A percentile compares a stretch with the other conserved stretches of the same genome.
Conservation (phyloP, 1,284 basidiomycete genomes). For the Naganishia sp. region DNA sequence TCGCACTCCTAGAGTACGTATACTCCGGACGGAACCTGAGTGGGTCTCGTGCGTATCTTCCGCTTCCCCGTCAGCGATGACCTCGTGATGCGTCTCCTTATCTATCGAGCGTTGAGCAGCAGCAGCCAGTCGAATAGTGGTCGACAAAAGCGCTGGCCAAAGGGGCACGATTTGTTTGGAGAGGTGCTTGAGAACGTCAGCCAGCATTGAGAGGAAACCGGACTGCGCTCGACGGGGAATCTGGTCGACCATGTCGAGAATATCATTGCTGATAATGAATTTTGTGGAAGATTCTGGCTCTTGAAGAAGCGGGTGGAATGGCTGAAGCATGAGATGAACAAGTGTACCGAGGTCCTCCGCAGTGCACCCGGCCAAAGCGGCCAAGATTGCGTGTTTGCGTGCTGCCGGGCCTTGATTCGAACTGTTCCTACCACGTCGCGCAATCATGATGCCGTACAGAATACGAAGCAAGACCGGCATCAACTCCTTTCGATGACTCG, state of each 20-base stretch:
- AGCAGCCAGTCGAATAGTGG: conserved; percentile 66
- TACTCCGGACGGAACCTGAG: conserved; percentile 58
- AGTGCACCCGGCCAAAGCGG: conserved; percentile 68
- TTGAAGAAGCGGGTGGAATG: conserved; percentile 57
- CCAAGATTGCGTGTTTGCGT: conserved; percentile 73
- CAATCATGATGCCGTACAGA: conserved; percentile 86
- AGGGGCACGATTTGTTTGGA: conserved; percentile 67
- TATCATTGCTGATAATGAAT: conserved; percentile 27
- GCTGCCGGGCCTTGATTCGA: conserved; percentile 64
- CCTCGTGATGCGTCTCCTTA: conserved; percentile 52
- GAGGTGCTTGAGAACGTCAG: conserved; percentile 76
- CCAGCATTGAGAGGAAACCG: conserved; percentile 81
- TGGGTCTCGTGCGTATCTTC: conserved; percentile 50
- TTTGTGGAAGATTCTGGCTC: conserved; percentile 41
- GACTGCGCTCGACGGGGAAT: conserved; percentile 64
- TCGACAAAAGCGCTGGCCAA: conserved; percentile 73
- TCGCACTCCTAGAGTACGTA: conserved; percentile 81
- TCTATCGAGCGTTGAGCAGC: conserved; percentile 65
- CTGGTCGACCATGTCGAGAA: conserved; percentile 20
- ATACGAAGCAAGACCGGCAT: conserved; percentile 76
- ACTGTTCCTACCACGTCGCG: conserved; percentile 69
- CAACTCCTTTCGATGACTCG: conserved; percentile 66
- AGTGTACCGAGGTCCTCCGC: conserved; percentile 75
- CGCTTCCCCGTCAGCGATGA: conserved; percentile 46
- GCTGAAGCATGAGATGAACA: conserved; percentile 86